Conservation (phyloP, 2,329 filamentous ascomycete genomes). For the Trichoderma gracile region DNA sequence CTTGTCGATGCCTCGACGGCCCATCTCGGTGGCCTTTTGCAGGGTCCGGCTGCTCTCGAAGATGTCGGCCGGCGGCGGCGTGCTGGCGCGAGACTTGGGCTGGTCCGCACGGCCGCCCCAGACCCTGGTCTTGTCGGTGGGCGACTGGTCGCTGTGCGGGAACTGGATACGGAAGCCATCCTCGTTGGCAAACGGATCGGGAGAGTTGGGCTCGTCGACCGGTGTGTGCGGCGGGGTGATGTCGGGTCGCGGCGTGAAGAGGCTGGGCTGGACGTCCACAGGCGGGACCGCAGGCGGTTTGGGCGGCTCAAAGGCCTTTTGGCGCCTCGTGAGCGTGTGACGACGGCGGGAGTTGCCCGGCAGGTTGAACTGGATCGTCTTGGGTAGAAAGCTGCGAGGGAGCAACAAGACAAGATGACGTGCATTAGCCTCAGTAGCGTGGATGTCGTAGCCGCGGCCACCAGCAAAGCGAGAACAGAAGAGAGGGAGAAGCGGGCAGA, state of each 20-base stretch:
- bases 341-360: conserved; percentile 52
- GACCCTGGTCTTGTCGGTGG: conserved; percentile 71
- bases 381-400: conserved; percentile 76
- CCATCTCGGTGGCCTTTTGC: conserved; percentile 59
- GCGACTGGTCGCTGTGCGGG: conserved; percentile 56
- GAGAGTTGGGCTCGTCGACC: conserved; percentile 46
- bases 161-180: conserved; percentile 60
- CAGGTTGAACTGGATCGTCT: conserved; percentile 85
- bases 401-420: not conserved
- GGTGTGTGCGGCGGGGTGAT: conserved; percentile 60
- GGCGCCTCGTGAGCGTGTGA: conserved; percentile 29
- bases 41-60: conserved; percentile 64
- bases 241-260: conserved; percentile 51
- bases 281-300: conserved; percentile 29
- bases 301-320: conserved; percentile 13
- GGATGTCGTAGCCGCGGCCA: not conserved
- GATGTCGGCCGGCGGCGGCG: conserved; percentile 73
- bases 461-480: not conserved
- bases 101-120: conserved; percentile 79
- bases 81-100: conserved; percentile 71
- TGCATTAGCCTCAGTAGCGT: conserved; percentile 19
- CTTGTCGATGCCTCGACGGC: conserved; percentile 59
- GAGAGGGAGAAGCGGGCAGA: not conserved
- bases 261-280: conserved; percentile 50
- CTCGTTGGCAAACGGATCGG: conserved; percentile 58